Evolutionary conservation across 176 grass and related monocot genomes (phyloP).

Genomic region (Phoenix roebelenii): DNA sequence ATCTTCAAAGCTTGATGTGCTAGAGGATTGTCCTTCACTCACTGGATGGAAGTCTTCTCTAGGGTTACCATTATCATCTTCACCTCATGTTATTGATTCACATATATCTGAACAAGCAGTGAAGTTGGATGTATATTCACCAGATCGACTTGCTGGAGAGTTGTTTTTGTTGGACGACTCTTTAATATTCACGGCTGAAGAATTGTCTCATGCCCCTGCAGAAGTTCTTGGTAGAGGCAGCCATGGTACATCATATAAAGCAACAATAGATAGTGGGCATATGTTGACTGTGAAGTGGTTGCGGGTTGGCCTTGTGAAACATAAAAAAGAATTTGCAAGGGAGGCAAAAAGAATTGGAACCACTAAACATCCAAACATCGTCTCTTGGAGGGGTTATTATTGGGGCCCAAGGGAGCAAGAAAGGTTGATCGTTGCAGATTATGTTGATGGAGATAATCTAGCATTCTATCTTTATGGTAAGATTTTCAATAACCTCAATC

Average conservation of each 20-base stretch:
- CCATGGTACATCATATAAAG: slow-evolving; percentile 84
- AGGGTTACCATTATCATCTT: slow-evolving; percentile 25
- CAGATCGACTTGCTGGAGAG: slow-evolving; percentile 75
- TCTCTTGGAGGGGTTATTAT: slow-evolving; percentile 84
- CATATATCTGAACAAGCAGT: slow-evolving; percentile 46
- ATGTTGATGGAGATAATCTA: slow-evolving; percentile 58
- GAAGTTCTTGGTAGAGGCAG: slow-evolving; percentile 92
- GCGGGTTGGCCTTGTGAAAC: slow-evolving; percentile 72
- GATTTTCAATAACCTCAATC: slow-evolving; percentile 18
- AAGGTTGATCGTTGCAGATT: slow-evolving; percentile 88
- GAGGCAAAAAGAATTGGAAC: slow-evolving; percentile 77
- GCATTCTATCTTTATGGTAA: slow-evolving; percentile 90
- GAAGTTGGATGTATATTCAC: slow-evolving; percentile 70
- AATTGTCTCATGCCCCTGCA: slow-evolving; percentile 75
- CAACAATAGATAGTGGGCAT: slow-evolving; percentile 55
- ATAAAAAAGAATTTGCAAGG: slow-evolving; percentile 82
- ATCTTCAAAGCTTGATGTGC: slow-evolving; percentile 26
- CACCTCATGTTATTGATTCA: slow-evolving; percentile 38
- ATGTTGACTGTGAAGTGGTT: slow-evolving; percentile 89
- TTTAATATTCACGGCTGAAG: slow-evolving; percentile 79
- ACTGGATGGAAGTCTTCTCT: slow-evolving; percentile 33
- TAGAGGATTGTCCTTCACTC: slow-evolving; percentile 31
- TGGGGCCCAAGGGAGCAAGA: slow-evolving; percentile 95
- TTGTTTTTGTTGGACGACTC: slow-evolving; percentile 68
- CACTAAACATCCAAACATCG: slow-evolving; percentile 68